These are phyloP conservation scores for Alternaria arborescens DNA, from an alignment of 2,329 filamentous ascomycete genomes.

Conservation along the genomic window DNA sequence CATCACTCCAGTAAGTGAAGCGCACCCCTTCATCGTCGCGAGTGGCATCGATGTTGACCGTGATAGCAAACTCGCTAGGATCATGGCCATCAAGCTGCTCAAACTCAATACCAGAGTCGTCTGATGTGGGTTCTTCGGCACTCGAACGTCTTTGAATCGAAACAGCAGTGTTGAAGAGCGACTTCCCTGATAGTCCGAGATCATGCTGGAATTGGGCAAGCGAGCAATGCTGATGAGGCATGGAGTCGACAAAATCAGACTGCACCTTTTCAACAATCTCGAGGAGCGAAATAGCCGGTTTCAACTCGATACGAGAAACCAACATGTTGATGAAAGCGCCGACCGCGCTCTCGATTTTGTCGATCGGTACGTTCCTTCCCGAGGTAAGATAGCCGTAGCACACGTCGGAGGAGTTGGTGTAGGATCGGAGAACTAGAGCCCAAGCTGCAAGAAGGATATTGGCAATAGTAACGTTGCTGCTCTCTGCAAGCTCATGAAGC, in stretches of 20 bases:
- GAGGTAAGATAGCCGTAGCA: constrained; percentile 51
- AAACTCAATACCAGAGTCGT: constrained; percentile 33
- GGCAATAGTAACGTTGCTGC: constrained; percentile 39
- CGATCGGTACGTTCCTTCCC: constrained; percentile 55
- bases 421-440: constrained; percentile 43
- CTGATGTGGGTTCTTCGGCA: constrained; percentile 4
- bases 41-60: constrained; percentile 44
- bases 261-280: constrained; percentile 40
- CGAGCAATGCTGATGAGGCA: constrained; percentile 47
- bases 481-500: constrained; percentile 40
- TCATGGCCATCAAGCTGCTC: constrained; percentile 42
- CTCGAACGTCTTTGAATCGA: constrained; percentile 41
- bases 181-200: constrained; percentile 44
- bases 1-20: constrained; percentile 46
- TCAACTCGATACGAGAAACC: constrained; percentile 35
- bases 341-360: constrained; percentile 57
- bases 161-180: constrained; percentile 60
- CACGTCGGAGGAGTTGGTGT: constrained; percentile 42
- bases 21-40: constrained; percentile 41
- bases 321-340: constrained; percentile 58
- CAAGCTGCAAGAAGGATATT: constrained; percentile 46
- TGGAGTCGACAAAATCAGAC: constrained; percentile 42
- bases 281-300: constrained; percentile 24
- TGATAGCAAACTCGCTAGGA: constrained; percentile 46
- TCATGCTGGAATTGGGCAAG: constrained; percentile 59